Evolutionary conservation across 2,329 filamentous ascomycete species (phyloP).

Genomic region (Stachybotrys echinatus): DNA sequence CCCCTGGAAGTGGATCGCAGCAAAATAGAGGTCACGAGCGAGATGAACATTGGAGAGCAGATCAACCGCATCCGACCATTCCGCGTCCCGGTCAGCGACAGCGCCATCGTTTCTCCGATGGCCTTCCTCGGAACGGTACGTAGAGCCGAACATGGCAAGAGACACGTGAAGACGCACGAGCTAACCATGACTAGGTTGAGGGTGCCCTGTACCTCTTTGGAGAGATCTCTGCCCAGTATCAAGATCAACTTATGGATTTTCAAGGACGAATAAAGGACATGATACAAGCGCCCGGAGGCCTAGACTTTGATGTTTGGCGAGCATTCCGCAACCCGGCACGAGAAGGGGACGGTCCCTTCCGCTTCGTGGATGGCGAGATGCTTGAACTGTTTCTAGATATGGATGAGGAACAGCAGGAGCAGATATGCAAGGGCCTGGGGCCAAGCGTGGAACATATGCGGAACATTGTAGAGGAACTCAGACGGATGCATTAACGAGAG

Average conservation of each 20-base stretch:
- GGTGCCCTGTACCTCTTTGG: constrained; percentile 89
- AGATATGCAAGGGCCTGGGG: constrained; percentile 49
- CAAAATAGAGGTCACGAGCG: constrained; percentile 67
- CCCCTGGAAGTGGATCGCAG: constrained; percentile 69
- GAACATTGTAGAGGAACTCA: constrained; percentile 56
- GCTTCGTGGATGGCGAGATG: constrained; percentile 90
- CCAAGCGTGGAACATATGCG: constrained; percentile 59
- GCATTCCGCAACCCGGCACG: constrained; percentile 71
- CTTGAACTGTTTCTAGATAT: constrained; percentile 79
- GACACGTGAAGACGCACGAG: not conserved
- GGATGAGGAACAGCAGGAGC: constrained; percentile 50
- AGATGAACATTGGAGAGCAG: constrained; percentile 86
- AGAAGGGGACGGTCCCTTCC: constrained; percentile 70
- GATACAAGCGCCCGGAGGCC: constrained; percentile 64
- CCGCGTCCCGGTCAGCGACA: constrained; percentile 57
- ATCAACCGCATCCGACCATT: constrained; percentile 83
- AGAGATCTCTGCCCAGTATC: constrained; percentile 64
- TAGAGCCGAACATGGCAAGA: not conserved
- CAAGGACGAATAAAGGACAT: constrained; percentile 65
- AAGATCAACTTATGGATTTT: constrained; percentile 77
- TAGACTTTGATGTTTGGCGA: constrained; percentile 76
- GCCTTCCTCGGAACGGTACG: constrained; percentile 87
- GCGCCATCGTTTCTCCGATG: constrained; percentile 67
- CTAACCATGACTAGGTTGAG: constrained; percentile 58
- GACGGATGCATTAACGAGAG: constrained; percentile 49